phyloP scores from a whole-genome alignment of 2,329 filamentous ascomycete genomes.

The Cladosporium sp. region DNA sequence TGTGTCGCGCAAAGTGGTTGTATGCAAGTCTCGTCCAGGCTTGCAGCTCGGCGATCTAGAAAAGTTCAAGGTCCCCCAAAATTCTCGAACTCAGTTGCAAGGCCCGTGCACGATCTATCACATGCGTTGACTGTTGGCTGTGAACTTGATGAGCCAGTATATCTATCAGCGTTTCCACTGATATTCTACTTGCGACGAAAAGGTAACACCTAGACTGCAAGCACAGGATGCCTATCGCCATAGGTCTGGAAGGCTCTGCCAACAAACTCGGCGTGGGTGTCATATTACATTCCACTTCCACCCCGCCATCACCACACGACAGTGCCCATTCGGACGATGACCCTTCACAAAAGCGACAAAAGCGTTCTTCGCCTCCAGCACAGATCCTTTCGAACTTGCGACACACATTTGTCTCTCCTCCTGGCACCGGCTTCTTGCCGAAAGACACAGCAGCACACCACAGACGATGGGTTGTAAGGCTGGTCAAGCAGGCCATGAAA shows the following conservation, averaged over 20 bases:
- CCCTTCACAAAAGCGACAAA: slow-evolving; percentile 12
- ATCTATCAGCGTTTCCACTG: too few species aligned
- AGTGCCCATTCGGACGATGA: slow-evolving; percentile 32
- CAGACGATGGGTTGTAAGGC: slow-evolving; percentile 72
- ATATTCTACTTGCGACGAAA: too few species aligned
- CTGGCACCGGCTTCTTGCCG: slow-evolving; percentile 89
- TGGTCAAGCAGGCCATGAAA: slow-evolving; percentile 75
- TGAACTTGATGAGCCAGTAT: background rate
- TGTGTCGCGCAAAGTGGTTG: background rate
- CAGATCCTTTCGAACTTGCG: slow-evolving; percentile 87
- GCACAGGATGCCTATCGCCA: slow-evolving; percentile 50
- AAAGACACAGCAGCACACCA: slow-evolving; percentile 96
- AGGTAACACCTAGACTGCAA: too few species aligned
- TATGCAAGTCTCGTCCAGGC: background rate
- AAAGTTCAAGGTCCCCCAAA: background rate
- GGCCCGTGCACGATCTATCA: background rate
- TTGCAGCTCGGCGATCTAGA: background rate
- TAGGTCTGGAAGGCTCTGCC: slow-evolving; percentile 85
- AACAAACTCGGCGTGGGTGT: slow-evolving; percentile 96
- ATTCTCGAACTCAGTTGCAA: background rate
- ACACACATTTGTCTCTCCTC: slow-evolving; percentile 87
- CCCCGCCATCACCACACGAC: slow-evolving; percentile 31
- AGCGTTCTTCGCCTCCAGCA: slow-evolving; percentile 41
- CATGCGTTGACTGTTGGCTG: background rate
- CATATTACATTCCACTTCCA: slow-evolving; percentile 65